A percentile compares a stretch with the other conserved stretches of the same genome.
Evolutionary conservation across 2,329 filamentous ascomycete species (phyloP).

Genomic region (Lomentospora prolificans): DNA sequence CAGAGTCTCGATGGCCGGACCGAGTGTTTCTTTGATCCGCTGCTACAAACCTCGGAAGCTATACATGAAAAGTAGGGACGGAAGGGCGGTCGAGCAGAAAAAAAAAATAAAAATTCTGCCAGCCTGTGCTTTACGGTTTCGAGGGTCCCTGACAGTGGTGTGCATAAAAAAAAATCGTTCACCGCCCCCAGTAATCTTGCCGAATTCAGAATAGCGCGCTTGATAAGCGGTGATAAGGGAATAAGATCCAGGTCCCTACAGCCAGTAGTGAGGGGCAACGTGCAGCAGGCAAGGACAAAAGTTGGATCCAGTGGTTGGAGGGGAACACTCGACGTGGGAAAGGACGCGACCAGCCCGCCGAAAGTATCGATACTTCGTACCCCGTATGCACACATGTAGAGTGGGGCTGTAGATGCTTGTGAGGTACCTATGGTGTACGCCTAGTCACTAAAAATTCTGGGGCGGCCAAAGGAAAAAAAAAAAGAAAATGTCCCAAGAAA

Average conservation of each 20-base stretch:
- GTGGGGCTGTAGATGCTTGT: background rate
- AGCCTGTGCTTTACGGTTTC: background rate
- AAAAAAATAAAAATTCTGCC: constrained; percentile 2
- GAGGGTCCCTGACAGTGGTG: background rate
- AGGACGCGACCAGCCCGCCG: background rate
- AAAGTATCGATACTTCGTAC: background rate
- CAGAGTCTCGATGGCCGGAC: too few relatives aligned
- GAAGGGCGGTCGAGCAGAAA: background rate
- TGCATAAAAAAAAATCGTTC: constrained; percentile 5
- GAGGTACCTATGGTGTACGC: background rate
- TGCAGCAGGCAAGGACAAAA: background rate
- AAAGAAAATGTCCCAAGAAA: background rate
- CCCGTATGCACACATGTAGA: background rate
- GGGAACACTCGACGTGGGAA: background rate
- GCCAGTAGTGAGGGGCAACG: constrained; percentile 8
- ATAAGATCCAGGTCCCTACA: background rate
- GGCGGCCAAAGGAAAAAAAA: background rate
- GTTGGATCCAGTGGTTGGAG: background rate
- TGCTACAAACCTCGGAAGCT: too few relatives aligned
- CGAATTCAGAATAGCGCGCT: background rate
- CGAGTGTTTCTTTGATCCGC: too few relatives aligned
- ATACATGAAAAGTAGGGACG: background rate
- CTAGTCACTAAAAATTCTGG: background rate
- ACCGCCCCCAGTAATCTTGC: constrained; percentile 7
- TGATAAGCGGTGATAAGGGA: constrained; percentile 8